Base-by-base conservation (phyloP, 2,329 filamentous ascomycete species). In the Pseudonectria foliicola region DNA sequence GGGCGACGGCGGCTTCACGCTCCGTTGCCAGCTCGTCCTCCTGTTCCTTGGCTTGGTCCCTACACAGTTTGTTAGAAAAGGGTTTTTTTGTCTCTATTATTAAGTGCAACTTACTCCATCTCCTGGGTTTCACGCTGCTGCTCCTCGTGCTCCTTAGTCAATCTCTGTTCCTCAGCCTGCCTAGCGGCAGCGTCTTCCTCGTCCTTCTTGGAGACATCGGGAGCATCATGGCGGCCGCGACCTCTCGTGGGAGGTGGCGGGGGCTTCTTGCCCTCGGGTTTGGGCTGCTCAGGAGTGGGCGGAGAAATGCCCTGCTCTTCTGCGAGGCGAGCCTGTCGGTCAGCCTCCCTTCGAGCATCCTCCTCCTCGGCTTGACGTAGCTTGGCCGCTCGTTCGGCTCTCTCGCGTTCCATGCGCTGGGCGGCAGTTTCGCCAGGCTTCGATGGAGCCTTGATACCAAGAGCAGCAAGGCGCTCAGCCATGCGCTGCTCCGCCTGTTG, bases 401-500 rank as follows among this genome's bases (percentile, higher is more conserved):
- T 81, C 61, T 98, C 92, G 18, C 92, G 84, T 56, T 96, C 92
- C 39, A 84, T 77, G 42, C 88, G 77, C 62, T 98, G 89, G 37
- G 83, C 76, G 24, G 88, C 67, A 21, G 80, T 85, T 64, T 98
- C 92, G 3, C 82, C 81, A 26, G 81, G 66, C 55, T 93, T 93
- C 13, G 71, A 70, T 6, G 85, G 82, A 21, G 87, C 80, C 59
- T 87, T 94, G 56, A 98, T 83, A 25, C 92, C 92, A 42, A 96
- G 75, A 30, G 90, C 90, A 40, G 92, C 92, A 52, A 98, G 76
- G 40, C 92, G 82, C 61, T 96, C 92, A 25, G 92, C 90, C 83
- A 98, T 96, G 40, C 90, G 85, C 56, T 90, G 86, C 59, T 96
- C 89, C 7, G 92, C 93, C 59, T 95, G 90, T 59, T 95, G 89